phyloP scores from a whole-genome alignment of 805 yeast species.

The Schizosaccharomyces pombe region DNA sequence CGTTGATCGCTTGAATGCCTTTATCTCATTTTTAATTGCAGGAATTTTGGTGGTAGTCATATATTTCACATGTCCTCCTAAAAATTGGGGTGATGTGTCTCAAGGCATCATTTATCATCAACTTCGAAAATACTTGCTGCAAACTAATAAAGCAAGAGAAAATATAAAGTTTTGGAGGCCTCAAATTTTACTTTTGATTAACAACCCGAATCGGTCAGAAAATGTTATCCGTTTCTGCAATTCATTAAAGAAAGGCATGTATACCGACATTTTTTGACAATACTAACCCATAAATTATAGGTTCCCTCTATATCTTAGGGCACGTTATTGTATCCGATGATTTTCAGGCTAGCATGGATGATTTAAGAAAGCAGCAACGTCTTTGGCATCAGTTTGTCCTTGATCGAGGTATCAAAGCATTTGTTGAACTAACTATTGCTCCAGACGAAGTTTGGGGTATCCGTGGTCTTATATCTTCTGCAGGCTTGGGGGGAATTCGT shows the following conservation, averaged over 20 bases:
- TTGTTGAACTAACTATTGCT: conserved; percentile 77
- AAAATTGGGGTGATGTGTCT: conserved; percentile 95
- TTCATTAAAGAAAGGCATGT: conserved; percentile 87
- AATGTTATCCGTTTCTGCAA: conserved; percentile 79
- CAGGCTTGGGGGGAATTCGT: conserved; percentile 96
- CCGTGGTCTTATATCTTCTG: conserved; percentile 69
- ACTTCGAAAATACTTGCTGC: conserved; percentile 67
- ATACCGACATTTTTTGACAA: conserved; percentile 29
- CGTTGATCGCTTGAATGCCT: conserved; percentile 79
- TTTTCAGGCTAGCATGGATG: conserved; percentile 24
- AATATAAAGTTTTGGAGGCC: conserved; percentile 98
- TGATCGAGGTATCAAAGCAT: conserved; percentile 58
- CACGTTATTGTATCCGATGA: not conserved
- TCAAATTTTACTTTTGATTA: conserved; percentile 67
- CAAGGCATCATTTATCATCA: conserved; percentile 89
- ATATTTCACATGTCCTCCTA: conserved; percentile 82
- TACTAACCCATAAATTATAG: not conserved
- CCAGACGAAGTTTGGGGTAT: conserved; percentile 88
- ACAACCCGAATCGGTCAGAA: conserved; percentile 84
- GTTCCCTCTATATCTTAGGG: conserved; percentile 3
- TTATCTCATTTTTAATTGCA: conserved; percentile 44
- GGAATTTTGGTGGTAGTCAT: conserved; percentile 47
- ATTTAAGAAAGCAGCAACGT: conserved; percentile 42
- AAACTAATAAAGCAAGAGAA: conserved; percentile 44
- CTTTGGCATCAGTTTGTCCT: conserved; percentile 79